phyloP scores from a whole-genome alignment of 73 alveolate genomes.

The Paramecium tetraurelia region DNA sequence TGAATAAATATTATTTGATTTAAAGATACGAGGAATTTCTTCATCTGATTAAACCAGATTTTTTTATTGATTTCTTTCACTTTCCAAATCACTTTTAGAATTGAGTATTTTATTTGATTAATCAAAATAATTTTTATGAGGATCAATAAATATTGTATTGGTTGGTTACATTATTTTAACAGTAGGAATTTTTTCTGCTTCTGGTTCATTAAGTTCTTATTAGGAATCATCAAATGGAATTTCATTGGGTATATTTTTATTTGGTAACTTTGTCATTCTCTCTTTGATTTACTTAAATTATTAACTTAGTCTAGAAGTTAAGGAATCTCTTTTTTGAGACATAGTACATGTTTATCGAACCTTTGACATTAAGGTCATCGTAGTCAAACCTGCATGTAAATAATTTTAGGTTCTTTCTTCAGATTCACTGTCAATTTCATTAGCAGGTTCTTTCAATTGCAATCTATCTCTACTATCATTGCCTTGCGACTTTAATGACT shows the following conservation, averaged over 20 bases:
- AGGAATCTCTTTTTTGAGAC: conserved; percentile 5
- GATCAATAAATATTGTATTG: neutral
- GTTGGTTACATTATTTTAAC: neutral
- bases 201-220: neutral
- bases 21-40: neutral
- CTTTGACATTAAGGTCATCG: neutral
- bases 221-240: neutral
- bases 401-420: neutral
- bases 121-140: neutral
- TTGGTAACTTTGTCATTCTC: neutral
- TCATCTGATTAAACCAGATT: neutral
- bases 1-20: neutral
- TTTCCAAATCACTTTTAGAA: neutral
- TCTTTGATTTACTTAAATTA: neutral
- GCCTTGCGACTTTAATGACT: neutral
- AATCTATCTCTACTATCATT: neutral
- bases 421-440: neutral
- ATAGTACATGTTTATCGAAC: neutral
- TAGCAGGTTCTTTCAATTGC: neutral
- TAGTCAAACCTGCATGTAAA: neutral
- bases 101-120: neutral
- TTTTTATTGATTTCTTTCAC: neutral
- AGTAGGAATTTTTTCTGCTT: neutral
- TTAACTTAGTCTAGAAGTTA: neutral
- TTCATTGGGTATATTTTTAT: neutral